These are phyloP conservation scores for Lasiosphaeria miniovina DNA, from an alignment of 495 filamentous ascomycete genomes.

Conservation along the genomic window DNA sequence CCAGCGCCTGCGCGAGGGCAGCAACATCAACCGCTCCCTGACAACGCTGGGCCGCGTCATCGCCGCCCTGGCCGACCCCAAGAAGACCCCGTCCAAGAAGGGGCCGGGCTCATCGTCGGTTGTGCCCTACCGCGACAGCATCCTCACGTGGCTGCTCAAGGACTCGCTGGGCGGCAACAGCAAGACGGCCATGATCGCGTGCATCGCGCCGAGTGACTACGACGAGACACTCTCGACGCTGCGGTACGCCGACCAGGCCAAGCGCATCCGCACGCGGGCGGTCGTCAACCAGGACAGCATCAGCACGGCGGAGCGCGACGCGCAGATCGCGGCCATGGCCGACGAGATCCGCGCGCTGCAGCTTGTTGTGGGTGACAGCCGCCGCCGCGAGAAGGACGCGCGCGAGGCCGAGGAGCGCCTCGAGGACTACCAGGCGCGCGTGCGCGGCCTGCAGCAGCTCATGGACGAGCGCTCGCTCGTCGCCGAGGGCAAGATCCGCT, in stretches of 20 bases:
- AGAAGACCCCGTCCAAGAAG: slow-evolving; percentile 42
- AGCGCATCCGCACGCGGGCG: slow-evolving; percentile 95
- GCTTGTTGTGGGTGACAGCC: slow-evolving; percentile 62
- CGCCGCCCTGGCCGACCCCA: slow-evolving; percentile 88
- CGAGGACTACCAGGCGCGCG: slow-evolving; percentile 88
- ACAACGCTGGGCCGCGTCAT: slow-evolving; percentile 95
- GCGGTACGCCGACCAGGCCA: slow-evolving; percentile 96
- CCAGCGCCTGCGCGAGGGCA: slow-evolving; percentile 83
- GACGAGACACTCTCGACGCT: slow-evolving; percentile 95
- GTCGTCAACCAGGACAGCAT: slow-evolving; percentile 91
- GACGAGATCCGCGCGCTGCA: slow-evolving; percentile 86
- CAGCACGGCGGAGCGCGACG: slow-evolving; percentile 82
- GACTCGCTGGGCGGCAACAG: slow-evolving; percentile 92
- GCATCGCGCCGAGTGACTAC: slow-evolving; percentile 92
- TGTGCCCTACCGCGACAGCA: slow-evolving; percentile 94
- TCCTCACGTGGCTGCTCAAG: slow-evolving; percentile 96
- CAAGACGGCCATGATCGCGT: slow-evolving; percentile 99
- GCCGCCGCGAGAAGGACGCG: slow-evolving; percentile 47
- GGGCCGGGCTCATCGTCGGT: slow-evolving; percentile 39
- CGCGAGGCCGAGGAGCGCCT: slow-evolving; percentile 65
- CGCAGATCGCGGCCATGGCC: slow-evolving; percentile 89
- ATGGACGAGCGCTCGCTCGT: slow-evolving; percentile 92
- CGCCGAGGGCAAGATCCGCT: slow-evolving; percentile 85
- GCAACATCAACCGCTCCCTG: slow-evolving; percentile 97
- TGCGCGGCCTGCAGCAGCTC: slow-evolving; percentile 79